phyloP scores from a whole-genome alignment of 106 monocot genomes.

The Xerophyta viscosa region DNA sequence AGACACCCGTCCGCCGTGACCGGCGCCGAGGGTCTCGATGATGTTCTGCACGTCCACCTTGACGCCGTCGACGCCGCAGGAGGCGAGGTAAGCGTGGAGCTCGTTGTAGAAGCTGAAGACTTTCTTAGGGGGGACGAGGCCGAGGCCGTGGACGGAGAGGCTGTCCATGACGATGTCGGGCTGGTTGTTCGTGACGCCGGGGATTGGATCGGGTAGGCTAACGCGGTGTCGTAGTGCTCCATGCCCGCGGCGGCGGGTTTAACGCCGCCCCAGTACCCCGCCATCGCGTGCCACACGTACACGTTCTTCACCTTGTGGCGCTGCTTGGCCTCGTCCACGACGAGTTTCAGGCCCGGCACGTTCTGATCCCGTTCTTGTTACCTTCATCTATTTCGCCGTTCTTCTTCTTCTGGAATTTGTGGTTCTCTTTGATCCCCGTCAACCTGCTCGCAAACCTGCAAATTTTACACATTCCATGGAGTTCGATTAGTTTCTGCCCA shows the following conservation, averaged over 20 bases:
- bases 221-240: slow-evolving; percentile 53
- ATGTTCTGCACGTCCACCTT: slow-evolving; percentile 83
- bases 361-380: slow-evolving; percentile 1
- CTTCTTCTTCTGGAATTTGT: slow-evolving; percentile 61
- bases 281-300: slow-evolving; percentile 67
- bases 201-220: slow-evolving; percentile 52
- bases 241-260: slow-evolving; percentile 46
- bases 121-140: slow-evolving; percentile 50
- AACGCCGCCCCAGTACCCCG: slow-evolving; percentile 75
- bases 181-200: slow-evolving; percentile 61
- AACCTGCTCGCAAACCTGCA: slow-evolving; percentile 35
- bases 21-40: slow-evolving; percentile 60
- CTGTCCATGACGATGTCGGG: slow-evolving; percentile 62
- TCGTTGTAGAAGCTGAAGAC: slow-evolving; percentile 52
- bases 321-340: slow-evolving; percentile 47
- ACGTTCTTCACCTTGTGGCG: slow-evolving; percentile 42
- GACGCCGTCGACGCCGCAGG: slow-evolving; percentile 62
- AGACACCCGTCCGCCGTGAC: slow-evolving; percentile 53
- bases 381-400: neutral
- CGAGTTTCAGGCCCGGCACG: slow-evolving; percentile 38
- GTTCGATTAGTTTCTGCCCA: too few relatives aligned
- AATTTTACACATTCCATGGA: too few relatives aligned
- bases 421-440: slow-evolving; percentile 60
- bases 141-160: slow-evolving; percentile 43
- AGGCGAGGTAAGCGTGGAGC: slow-evolving; percentile 62